Percentiles rank a stretch among this genome's conserved stretches.
These are phyloP conservation scores for Chalciporus sphaerocephalus DNA, from an alignment of 768 basidiomycete species.

Conservation along the genomic window DNA sequence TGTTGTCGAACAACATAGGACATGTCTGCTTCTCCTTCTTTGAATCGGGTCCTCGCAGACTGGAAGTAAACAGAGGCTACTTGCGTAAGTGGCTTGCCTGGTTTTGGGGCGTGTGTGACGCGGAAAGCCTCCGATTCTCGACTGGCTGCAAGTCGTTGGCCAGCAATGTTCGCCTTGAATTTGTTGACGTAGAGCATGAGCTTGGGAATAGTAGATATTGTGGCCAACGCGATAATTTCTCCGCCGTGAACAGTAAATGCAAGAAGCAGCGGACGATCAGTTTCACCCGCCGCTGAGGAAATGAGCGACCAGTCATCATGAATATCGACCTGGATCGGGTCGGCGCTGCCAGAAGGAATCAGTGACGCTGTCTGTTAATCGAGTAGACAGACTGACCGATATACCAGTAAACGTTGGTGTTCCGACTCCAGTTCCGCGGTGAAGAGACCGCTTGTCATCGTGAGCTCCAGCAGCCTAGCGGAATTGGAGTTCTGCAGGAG, in stretches of 20 bases:
- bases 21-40: conserved; percentile 57
- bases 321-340: conserved; percentile 70
- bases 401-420: conserved; percentile 66
- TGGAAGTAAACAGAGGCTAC: conserved; percentile 83
- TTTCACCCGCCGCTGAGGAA: conserved; percentile 35
- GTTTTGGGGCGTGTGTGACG: conserved; percentile 63
- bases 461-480: conserved; percentile 63
- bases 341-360: conserved; percentile 46
- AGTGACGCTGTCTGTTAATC: not conserved
- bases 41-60: conserved; percentile 67
- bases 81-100: conserved; percentile 75
- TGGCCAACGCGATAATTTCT: conserved; percentile 61
- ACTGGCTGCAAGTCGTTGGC: conserved; percentile 71
- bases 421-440: conserved; percentile 70
- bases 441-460: conserved; percentile 69
- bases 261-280: conserved; percentile 55
- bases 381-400: conserved; percentile 49
- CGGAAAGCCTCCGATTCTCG: conserved; percentile 77
- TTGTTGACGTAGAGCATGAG: conserved; percentile 70
- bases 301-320: conserved; percentile 77
- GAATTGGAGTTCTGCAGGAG: conserved; percentile 30
- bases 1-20: conserved; percentile 65
- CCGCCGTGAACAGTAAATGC: conserved; percentile 73
- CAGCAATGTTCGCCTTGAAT: conserved; percentile 67
- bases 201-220: conserved; percentile 73